These are phyloP conservation scores for Arachnopeziza araneosa DNA, from an alignment of 2,329 filamentous ascomycete genomes.

Conservation along the genomic window DNA sequence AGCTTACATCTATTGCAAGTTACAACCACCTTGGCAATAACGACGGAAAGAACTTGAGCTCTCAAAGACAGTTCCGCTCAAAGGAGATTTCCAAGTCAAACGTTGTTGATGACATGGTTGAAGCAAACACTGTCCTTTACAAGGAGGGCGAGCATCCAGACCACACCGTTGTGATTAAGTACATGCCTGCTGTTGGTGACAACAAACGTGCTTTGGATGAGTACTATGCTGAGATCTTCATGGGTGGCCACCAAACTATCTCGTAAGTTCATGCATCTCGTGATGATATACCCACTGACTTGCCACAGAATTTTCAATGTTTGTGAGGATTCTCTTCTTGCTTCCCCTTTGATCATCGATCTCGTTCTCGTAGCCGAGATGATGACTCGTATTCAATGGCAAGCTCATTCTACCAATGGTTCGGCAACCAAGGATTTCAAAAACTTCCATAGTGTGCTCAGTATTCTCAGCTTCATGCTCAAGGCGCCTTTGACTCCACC, in stretches of 20 bases:
- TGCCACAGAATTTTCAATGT: slow-evolving; percentile 81
- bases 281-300: slow-evolving; percentile 11
- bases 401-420: slow-evolving; percentile 49
- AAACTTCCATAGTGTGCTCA: slow-evolving; percentile 95
- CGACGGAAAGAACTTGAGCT: slow-evolving; percentile 97
- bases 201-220: slow-evolving; percentile 98
- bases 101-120: slow-evolving; percentile 99
- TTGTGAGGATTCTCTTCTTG: slow-evolving; percentile 95
- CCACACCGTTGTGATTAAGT: slow-evolving; percentile 99
- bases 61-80: slow-evolving; percentile 96
- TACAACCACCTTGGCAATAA: slow-evolving; percentile 99
- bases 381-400: slow-evolving; percentile 98
- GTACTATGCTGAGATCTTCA: slow-evolving; percentile 99
- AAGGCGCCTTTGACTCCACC: slow-evolving; percentile 91
- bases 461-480: slow-evolving; percentile 98
- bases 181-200: slow-evolving; percentile 98
- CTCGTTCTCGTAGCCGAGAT: slow-evolving; percentile 89
- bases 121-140: slow-evolving; percentile 88
- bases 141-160: slow-evolving; percentile 90
- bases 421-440: slow-evolving; percentile 64
- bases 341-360: slow-evolving; percentile 95
- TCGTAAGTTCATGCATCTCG: slow-evolving; percentile 45
- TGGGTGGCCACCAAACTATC: slow-evolving; percentile 97
- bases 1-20: slow-evolving; percentile 94
- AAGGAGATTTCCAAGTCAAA: slow-evolving; percentile 99